These are phyloP conservation scores for Salix koriyanagi DNA, from an alignment of 345 rosid species.

Conservation along the genomic window DNA sequence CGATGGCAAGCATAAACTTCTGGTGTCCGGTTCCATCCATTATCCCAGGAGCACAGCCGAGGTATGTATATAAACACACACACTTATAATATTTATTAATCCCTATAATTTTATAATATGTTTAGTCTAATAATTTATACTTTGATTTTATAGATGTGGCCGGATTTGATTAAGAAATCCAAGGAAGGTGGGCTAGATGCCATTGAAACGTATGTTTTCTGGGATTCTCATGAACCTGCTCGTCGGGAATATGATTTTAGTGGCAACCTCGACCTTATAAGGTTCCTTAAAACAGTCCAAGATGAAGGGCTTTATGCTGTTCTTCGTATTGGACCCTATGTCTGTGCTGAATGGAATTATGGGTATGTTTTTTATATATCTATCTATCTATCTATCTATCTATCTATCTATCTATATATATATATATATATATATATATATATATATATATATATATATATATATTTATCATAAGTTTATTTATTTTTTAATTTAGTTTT, in stretches of 20 bases:
- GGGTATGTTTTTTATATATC: neutral
- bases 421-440: no score
- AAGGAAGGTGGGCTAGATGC: slow-evolving; percentile 10
- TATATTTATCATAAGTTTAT: no score
- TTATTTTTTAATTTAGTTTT: neutral
- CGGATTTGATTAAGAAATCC: slow-evolving; percentile 8
- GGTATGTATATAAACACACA: neutral
- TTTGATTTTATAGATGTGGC: slow-evolving; percentile 14
- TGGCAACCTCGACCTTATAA: slow-evolving; percentile 46
- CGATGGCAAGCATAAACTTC: slow-evolving; percentile 2
- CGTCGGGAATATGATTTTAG: slow-evolving; percentile 20
- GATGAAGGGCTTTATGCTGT: slow-evolving; percentile 43
- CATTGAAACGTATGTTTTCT: slow-evolving; percentile 18
- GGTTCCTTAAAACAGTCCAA: slow-evolving; percentile 57
- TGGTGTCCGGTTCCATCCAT: slow-evolving; percentile 13
- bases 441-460: no score
- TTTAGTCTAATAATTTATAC: neutral
- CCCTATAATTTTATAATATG: no score
- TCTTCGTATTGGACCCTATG: slow-evolving; percentile 69
- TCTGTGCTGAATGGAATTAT: slow-evolving; percentile 29
- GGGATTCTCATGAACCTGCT: slow-evolving; percentile 21
- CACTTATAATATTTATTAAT: no score
- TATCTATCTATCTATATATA: no score
- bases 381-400: no score
- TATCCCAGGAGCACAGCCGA: slow-evolving; percentile 15